Base-by-base conservation (phyloP, 2,329 filamentous ascomycete genomes). In the Aspergillus eucalypticola region DNA sequence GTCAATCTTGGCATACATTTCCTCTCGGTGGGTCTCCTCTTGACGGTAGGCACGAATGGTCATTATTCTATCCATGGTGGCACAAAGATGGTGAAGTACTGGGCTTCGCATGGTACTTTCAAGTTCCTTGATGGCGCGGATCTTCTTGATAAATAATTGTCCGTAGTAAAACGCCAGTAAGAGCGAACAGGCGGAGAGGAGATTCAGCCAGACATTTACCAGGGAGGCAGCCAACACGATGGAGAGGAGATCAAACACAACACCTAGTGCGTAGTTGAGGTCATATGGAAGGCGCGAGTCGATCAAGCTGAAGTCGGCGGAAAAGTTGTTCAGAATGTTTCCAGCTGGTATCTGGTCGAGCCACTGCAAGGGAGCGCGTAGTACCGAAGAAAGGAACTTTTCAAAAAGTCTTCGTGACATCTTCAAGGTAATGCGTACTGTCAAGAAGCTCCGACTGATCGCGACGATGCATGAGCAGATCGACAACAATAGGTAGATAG, bases 221-320 rank as follows among this genome's bases (percentile, higher is more conserved):
- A 55, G 11, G 8, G 53, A 55, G 19, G 53, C 53, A 5, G 53
- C 53, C 15, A 55, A 13, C 2, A 46, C 23, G 7, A 55, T 55
- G 3, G 35, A 25, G 5, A 55, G 6, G 21, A 55, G 53, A 10
- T 55, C 53, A 25, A 55, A 39, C 10, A 42, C 23, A 35, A 55
- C 39, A 19, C 53, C 53, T 3, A 55, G 53, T 17, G 53, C 53
- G 15, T 55, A 46, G 17, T 55, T 55, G n/a, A 55, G 53, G 3
- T 55, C 53, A 15, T 55, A 55, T 13, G 39, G 39, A 15, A 55
- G 39, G 10, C 53, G 53, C 5, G 53, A 55, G 23, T 55, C 53
- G 17, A 55, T 55, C 8, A 55, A 8, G 39, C 53, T 55, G 6
- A 55, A 55, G 23, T 55, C 53, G 5, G 53, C 42, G 4, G 53